phyloP scores from a whole-genome alignment of 2,329 filamentous ascomycete genomes.

The Bipolaris sorokiniana region DNA sequence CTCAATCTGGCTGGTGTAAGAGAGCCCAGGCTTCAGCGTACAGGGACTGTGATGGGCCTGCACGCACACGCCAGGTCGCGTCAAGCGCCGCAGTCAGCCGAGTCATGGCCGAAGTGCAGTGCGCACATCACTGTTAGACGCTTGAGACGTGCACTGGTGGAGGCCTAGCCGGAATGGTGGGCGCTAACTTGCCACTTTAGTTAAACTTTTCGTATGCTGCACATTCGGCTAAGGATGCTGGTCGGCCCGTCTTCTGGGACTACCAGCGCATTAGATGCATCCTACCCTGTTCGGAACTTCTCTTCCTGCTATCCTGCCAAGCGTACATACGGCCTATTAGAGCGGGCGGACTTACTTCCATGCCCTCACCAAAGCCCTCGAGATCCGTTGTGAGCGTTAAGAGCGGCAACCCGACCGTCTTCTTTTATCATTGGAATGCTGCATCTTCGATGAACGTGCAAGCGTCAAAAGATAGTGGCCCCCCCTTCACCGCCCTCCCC shows the following conservation, averaged over 20 bases:
- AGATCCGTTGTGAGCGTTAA: constrained; percentile 13
- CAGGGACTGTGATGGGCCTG: constrained; percentile 22
- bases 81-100: constrained; percentile 37
- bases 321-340: constrained; percentile 26
- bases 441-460: constrained; percentile 26
- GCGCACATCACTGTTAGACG: constrained; percentile 27
- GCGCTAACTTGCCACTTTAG: constrained; percentile 39
- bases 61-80: constrained; percentile 23
- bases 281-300: constrained; percentile 25
- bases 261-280: constrained; percentile 21
- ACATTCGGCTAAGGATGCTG: constrained; percentile 21
- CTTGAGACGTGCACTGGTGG: constrained; percentile 19
- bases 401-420: constrained; percentile 22
- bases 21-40: constrained; percentile 23
- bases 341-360: constrained; percentile 29
- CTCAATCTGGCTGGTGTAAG: constrained; percentile 40
- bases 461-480: constrained; percentile 27
- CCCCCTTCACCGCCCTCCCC: constrained; percentile 27
- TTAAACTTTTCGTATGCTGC: constrained; percentile 28
- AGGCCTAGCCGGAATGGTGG: constrained; percentile 25
- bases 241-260: constrained; percentile 33
- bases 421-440: constrained; percentile 27
- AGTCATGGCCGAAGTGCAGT: constrained; percentile 37
- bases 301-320: constrained; percentile 23
- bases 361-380: constrained; percentile 5